These are phyloP conservation scores for Hevea brasiliensis DNA, from an alignment of 345 rosid species.

Conservation along the genomic window DNA sequence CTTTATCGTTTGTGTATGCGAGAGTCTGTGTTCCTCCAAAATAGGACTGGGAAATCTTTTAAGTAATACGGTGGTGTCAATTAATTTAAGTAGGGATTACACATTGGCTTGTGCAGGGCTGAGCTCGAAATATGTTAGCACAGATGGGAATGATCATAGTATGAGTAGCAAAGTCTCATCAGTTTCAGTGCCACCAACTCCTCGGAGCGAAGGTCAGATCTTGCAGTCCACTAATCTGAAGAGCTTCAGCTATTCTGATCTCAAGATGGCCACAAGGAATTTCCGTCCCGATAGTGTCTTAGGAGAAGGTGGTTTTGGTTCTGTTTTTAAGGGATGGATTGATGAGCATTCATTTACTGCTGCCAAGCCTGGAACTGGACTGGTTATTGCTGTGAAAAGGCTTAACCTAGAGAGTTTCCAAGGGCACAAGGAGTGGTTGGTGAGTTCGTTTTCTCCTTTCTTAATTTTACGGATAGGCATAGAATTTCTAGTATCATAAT, in stretches of 20 bases:
- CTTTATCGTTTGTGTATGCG: not conserved
- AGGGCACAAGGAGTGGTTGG: conserved; percentile 99
- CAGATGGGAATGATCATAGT: conserved; percentile 43
- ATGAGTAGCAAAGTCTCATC: conserved; percentile 59
- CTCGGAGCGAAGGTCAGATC: conserved; percentile 88
- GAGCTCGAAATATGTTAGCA: conserved; percentile 47
- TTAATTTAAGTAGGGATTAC: conserved; percentile 9
- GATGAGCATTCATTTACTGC: conserved; percentile 69
- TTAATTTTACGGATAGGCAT: not conserved
- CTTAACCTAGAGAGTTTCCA: conserved; percentile 88
- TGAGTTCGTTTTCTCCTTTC: conserved; percentile 38
- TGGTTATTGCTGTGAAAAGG: conserved; percentile 84
- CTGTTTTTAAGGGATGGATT: conserved; percentile 96
- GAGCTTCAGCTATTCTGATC: conserved; percentile 67
- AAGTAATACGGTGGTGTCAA: not conserved
- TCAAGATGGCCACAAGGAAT: conserved; percentile 74
- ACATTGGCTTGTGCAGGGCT: conserved; percentile 38
- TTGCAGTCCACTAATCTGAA: conserved; percentile 67
- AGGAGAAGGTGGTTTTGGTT: conserved; percentile 97
- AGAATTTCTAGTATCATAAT: conserved; percentile 2
- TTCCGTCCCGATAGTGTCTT: conserved; percentile 92
- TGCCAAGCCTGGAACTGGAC: conserved; percentile 80
- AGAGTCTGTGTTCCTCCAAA: not conserved
- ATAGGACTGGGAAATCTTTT: not conserved
- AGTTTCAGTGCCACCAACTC: conserved; percentile 61